Percentiles rank a stretch among this genome's conserved stretches.
Evolutionary conservation across 2,329 filamentous ascomycete species (phyloP).

Genomic region (Metarhizium brunneum): DNA sequence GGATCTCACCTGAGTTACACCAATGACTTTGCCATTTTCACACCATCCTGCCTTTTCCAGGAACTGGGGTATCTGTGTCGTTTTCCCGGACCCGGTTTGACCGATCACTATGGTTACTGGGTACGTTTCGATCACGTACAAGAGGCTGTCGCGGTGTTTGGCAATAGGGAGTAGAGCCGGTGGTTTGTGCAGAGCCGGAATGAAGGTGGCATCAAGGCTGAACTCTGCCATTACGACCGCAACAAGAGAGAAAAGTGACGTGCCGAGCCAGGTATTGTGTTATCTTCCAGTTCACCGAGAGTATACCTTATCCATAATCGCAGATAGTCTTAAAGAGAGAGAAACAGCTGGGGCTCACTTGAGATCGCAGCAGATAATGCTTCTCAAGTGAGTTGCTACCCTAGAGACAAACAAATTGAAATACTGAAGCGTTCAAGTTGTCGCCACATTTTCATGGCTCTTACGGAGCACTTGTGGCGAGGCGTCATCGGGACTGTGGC

Average conservation of each 20-base stretch:
- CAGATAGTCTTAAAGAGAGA: background rate
- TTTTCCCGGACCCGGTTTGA: slow-evolving; percentile 92
- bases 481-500: slow-evolving; percentile 12
- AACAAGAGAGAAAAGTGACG: background rate
- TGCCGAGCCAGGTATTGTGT: background rate
- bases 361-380: background rate
- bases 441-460: background rate
- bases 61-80: slow-evolving; percentile 90
- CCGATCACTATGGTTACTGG: slow-evolving; percentile 85
- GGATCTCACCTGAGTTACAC: slow-evolving; percentile 70
- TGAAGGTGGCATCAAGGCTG: slow-evolving; percentile 50
- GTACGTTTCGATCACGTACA: slow-evolving; percentile 79
- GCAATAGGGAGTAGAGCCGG: slow-evolving; percentile 77
- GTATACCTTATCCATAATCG: background rate
- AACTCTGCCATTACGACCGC: slow-evolving; percentile 41
- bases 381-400: background rate
- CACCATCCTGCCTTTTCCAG: slow-evolving; percentile 87
- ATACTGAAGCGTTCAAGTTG: background rate
- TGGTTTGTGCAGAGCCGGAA: slow-evolving; percentile 81
- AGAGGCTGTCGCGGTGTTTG: slow-evolving; percentile 65
- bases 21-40: slow-evolving; percentile 70
- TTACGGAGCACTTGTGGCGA: background rate
- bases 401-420: background rate
- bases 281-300: background rate
- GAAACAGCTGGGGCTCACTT: background rate